These are phyloP conservation scores for Irpex sp. DNA, from an alignment of 1,284 basidiomycete species.

Conservation along the genomic window DNA sequence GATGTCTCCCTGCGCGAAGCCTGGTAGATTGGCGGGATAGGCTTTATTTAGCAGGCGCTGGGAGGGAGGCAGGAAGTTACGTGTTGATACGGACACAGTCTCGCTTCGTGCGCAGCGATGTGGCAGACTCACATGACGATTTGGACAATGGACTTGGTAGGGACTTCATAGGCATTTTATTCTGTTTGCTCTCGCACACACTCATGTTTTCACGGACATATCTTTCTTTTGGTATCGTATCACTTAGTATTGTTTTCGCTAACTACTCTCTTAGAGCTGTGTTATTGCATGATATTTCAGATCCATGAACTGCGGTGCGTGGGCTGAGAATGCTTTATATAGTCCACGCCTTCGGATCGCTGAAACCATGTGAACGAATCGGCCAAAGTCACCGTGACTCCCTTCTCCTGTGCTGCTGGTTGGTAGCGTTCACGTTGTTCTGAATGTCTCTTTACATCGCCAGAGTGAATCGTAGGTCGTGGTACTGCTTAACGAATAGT, in stretches of 20 bases:
- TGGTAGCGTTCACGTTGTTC: too few species aligned
- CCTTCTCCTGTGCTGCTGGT: too few species aligned
- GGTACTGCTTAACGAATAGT: too few species aligned
- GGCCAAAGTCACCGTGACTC: too few species aligned
- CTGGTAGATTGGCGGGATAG: neutral
- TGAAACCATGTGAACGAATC: too few species aligned
- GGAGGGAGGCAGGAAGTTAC: neutral
- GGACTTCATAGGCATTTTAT: conserved; percentile 1
- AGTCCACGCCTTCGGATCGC: too few species aligned
- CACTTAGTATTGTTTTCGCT: neutral
- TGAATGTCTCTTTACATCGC: too few species aligned
- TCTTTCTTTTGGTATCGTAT: conserved; percentile 1
- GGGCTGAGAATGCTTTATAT: neutral
- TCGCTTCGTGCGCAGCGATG: neutral
- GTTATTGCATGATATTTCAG: neutral
- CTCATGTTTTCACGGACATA: conserved; percentile 3
- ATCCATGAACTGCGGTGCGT: neutral
- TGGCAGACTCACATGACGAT: neutral
- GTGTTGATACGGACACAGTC: neutral
- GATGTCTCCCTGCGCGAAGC: too few species aligned
- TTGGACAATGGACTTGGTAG: neutral
- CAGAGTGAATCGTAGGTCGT: too few species aligned
- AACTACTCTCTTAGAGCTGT: neutral
- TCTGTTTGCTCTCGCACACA: neutral
- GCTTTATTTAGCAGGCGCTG: neutral